Evolutionary conservation across 257 asterid species (phyloP).

Genomic region (Handroanthus guayacan): DNA sequence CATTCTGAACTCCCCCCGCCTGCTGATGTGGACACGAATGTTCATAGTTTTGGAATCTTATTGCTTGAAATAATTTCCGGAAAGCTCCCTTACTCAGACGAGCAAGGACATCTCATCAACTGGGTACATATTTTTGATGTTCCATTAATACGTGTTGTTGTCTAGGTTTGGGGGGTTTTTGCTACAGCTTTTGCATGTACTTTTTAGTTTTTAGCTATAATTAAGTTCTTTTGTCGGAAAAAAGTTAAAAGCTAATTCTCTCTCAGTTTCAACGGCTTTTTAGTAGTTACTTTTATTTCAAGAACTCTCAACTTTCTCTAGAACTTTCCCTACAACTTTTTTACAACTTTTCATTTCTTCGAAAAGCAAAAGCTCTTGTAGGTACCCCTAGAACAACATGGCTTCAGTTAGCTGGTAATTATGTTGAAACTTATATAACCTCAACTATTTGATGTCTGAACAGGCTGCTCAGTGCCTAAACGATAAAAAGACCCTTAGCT

Average conservation of each 20-base stretch:
- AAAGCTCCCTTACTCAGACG: slow-evolving; percentile 66
- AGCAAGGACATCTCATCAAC: slow-evolving; percentile 57
- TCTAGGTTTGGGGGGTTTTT: neutral
- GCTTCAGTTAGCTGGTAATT: neutral
- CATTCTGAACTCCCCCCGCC: slow-evolving; percentile 55
- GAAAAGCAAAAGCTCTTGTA: no score
- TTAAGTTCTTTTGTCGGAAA: no score
- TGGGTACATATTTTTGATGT: slow-evolving; percentile 58
- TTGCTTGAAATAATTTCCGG: slow-evolving; percentile 81
- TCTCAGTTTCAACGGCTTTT: no score
- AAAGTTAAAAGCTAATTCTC: no score
- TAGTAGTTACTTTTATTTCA: no score
- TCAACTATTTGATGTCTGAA: neutral
- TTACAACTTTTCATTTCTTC: no score
- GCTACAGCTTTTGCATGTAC: no score
- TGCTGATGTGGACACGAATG: slow-evolving; percentile 69
- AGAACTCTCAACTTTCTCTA: no score
- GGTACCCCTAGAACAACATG: no score
- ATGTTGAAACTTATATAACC: neutral
- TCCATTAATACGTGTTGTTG: neutral
- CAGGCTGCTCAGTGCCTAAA: slow-evolving; percentile 70
- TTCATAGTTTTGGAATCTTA: slow-evolving; percentile 71
- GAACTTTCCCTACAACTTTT: no score
- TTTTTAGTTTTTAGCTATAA: no score
- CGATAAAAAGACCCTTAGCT: slow-evolving; percentile 48